Conservation (phyloP, 1,284 basidiomycete genomes). For the Ganoderma boninense region DNA sequence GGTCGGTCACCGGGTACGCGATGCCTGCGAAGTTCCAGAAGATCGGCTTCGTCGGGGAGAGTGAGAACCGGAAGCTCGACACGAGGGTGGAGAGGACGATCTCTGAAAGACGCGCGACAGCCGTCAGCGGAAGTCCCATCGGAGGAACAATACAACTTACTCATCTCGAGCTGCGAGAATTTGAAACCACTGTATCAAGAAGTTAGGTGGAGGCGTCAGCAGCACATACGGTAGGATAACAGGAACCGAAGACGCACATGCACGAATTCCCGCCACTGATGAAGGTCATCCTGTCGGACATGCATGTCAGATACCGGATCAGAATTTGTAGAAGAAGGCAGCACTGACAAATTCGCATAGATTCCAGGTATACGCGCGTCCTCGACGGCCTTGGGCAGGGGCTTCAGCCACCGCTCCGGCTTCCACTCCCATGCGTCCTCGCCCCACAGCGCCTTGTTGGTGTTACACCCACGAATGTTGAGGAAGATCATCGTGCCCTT, state of each 20-base stretch:
- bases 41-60: conserved; percentile 13
- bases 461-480: conserved; percentile 56
- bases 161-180: conserved; percentile 16
- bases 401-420: conserved; percentile 43
- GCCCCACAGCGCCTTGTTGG: conserved; percentile 59
- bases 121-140: not conserved
- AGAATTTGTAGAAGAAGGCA: too few relatives aligned
- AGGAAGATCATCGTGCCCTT: conserved; percentile 57
- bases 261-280: conserved; percentile 41
- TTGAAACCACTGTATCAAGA: conserved; percentile 8
- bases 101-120: conserved; percentile 10
- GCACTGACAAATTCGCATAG: conserved; percentile 33
- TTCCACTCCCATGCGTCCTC: conserved; percentile 60
- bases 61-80: conserved; percentile 23
- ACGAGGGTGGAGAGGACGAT: conserved; percentile 19
- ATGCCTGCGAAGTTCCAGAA: conserved; percentile 33
- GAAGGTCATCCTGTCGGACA: conserved; percentile 43
- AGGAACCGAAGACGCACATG: conserved; percentile 36
- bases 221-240: not conserved
- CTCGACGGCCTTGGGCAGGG: conserved; percentile 30
- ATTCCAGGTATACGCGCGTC: conserved; percentile 34
- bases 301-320: not conserved
- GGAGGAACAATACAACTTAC: not conserved
- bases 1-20: conserved; percentile 28
- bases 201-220: not conserved